A percentile compares a stretch with the other conserved stretches of the same genome.
phyloP scores from a whole-genome alignment of 805 yeast genomes.

The Metschnikowia similis region DNA sequence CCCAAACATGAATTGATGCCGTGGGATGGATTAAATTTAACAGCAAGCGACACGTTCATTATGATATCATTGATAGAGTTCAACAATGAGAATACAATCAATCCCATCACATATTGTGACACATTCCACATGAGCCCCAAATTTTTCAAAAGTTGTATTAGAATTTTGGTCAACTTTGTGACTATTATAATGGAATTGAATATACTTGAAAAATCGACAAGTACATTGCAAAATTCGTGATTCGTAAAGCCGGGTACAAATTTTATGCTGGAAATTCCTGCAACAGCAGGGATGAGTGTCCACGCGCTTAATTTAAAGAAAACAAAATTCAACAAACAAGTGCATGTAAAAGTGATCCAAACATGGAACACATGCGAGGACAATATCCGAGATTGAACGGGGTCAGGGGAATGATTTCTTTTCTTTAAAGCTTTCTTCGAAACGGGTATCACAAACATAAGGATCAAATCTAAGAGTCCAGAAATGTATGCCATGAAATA shows the following conservation, averaged over 20 bases:
- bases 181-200: slow-evolving; percentile 24
- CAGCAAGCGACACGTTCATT: slow-evolving; percentile 45
- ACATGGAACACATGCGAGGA: slow-evolving; percentile 17
- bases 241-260: slow-evolving; percentile 2
- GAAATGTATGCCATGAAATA: background rate
- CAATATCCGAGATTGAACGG: slow-evolving; percentile 6
- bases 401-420: background rate
- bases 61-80: slow-evolving; percentile 51
- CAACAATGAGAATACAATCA: slow-evolving; percentile 45
- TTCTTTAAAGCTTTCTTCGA: slow-evolving; percentile 3
- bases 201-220: slow-evolving; percentile 17
- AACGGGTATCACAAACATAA: slow-evolving; percentile 9
- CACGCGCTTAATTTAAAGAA: slow-evolving; percentile 2
- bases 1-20: slow-evolving; percentile 54
- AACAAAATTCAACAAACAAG: slow-evolving; percentile 2
- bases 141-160: slow-evolving; percentile 36
- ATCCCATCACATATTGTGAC: slow-evolving; percentile 46
- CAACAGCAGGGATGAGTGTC: background rate
- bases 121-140: slow-evolving; percentile 41
- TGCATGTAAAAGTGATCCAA: slow-evolving; percentile 2
- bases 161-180: slow-evolving; percentile 22
- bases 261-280: background rate
- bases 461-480: slow-evolving; percentile 1
- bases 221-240: slow-evolving; percentile 5
- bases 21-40: slow-evolving; percentile 30